Base-by-base conservation (phyloP, 1,139 yeast species). In the Candida albicans region DNA sequence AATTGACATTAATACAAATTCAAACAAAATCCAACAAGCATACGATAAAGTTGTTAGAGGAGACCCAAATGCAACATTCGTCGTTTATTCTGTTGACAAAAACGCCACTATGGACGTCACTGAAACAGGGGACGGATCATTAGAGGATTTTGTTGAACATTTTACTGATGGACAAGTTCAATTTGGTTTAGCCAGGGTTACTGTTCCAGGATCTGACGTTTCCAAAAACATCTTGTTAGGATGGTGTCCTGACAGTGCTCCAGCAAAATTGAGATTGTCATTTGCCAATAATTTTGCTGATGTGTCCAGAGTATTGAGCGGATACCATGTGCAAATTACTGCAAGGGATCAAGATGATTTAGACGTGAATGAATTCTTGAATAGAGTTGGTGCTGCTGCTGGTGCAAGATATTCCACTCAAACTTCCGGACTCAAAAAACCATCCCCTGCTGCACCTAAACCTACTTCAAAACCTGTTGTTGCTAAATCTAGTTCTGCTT, bases 311-410 rank as follows among this genome's bases (percentile, higher is more conserved):
- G 72, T 82, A 22, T 74, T 86, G 55, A 75, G 75, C 52, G 96
- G 96, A 33, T 93, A 91, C 67, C 99, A 93, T 61, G 91, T 93
- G 44, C 98, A 93, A 66, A 83, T 95, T 52, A 89, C 97, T 35
- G 99, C 98, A n/a, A 81, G 98, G 66, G 95, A 88, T 59, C 77
- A 81, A 43, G 96, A 89, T 58, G 99, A 95, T 61, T 76, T 95
- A 61, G 87, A 87, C 54, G 87, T 86, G 39, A 75, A 77, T 29
- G 95, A 87, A 49, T 79, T 93, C 51, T 65, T 89, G 53, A 75
- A 81, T 44, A 82, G 89, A 55, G 83, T 95, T 40, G 83, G 88
- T 52, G 86, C 89, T 52, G 96, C 99, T 33, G 87, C 98, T 1
- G 99, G 99, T 55, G 96, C 99, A 22, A 82, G 96, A 60, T 93